A percentile compares a stretch with the other conserved stretches of the same genome.
Conservation (phyloP, 2,329 filamentous ascomycete genomes). For the Akanthomyces dipterigenus region DNA sequence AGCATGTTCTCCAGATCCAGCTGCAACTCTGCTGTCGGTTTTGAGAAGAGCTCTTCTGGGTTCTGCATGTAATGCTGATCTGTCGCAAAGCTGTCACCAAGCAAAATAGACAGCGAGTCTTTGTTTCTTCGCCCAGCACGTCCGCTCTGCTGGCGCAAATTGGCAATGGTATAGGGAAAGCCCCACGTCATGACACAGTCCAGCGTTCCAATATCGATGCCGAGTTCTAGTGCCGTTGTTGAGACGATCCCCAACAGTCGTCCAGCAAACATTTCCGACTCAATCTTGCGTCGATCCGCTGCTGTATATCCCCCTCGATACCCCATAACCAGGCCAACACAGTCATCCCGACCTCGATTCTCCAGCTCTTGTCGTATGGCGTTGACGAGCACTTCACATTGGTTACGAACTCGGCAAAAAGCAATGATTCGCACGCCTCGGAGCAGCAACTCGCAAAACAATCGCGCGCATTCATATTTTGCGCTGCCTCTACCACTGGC, state of each 20-base stretch:
- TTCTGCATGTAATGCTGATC: constrained; percentile 98
- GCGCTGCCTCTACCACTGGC: constrained; percentile 79
- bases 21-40: constrained; percentile 81
- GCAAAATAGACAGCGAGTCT: constrained; percentile 82
- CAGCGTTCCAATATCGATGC: constrained; percentile 88
- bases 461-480: constrained; percentile 75
- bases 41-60: constrained; percentile 86
- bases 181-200: constrained; percentile 92
- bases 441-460: constrained; percentile 86
- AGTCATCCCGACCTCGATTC: constrained; percentile 65
- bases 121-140: constrained; percentile 87
- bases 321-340: constrained; percentile 78
- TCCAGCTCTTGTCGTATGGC: constrained; percentile 74
- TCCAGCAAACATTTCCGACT: constrained; percentile 94
- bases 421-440: constrained; percentile 87
- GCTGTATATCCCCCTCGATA: constrained; percentile 94
- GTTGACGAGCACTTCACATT: constrained; percentile 77
- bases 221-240: constrained; percentile 86
- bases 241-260: constrained; percentile 89
- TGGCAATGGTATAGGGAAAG: constrained; percentile 93
- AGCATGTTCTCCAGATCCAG: constrained; percentile 90
- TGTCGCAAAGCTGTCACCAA: constrained; percentile 82
- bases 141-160: constrained; percentile 89
- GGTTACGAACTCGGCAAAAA: constrained; percentile 81
- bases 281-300: constrained; percentile 80